Base-by-base conservation (phyloP, 805 yeast species). In the Ogataea haglerorum region DNA sequence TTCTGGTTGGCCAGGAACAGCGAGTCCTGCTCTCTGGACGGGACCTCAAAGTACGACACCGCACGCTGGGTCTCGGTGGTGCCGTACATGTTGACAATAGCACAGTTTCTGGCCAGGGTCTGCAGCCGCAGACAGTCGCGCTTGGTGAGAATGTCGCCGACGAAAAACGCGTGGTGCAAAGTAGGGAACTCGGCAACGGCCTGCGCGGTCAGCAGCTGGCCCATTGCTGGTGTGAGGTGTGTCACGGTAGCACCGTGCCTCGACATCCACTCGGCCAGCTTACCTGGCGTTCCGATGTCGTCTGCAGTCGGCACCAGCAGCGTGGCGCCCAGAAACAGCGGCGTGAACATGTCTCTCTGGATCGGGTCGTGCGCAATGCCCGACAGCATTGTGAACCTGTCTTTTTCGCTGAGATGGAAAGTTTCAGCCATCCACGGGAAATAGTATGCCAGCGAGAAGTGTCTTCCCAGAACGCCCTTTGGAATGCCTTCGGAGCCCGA, bases 311-410 rank as follows among this genome's bases (percentile, higher is more conserved):
- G 99, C 22, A 93, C 95, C 48, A 87, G 73, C 42, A 93, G 70
- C 52, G 82, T 85, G 14, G 99, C 99, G 49, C 99, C 99, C 48
- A 93, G 69, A 64, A 93, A 93, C 48, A 93, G 73, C 16, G 99
- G 99, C 6, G 99, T 93, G 65, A 93, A 93, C 85, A 93, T 93
- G 65, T 93, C 99, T 72, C 99, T 84, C 70, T 93, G 99, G 48
- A 93, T 91, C 10, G 99, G 99, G 65, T 93, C 99, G 63, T 93
- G 99, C 0, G 99, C 99, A 62, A 93, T 93, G 57, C 99, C 99
- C 7, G 95, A 85, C 46, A 93, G 75, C 99, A 93, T 93, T 15
- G 99, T 93, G 70, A 93, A 93, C 57, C 73, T 84, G 64, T 95
- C 99, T 25, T 80, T 74, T 40, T 76, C 83, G 30, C 85, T 74